Evolutionary conservation across 352 stramenopile genomes (phyloP), one percentile per base, ranked within the genome.

Genomic region (Globisporangium megalacanthum): DNA sequence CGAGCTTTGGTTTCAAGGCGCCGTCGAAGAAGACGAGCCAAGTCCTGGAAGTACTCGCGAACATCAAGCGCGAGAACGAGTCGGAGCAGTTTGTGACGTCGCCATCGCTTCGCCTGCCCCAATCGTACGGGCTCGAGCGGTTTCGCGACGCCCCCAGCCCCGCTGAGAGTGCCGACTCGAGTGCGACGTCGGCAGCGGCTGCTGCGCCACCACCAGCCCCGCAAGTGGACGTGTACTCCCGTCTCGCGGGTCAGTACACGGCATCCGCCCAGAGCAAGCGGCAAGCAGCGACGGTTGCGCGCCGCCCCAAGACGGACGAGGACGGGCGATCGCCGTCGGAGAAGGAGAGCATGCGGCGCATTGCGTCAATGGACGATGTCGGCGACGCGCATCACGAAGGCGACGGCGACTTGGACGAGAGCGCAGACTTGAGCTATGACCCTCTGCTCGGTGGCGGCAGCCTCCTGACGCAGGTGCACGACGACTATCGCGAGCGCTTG

Each of bases 31-130:
- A 86, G 39, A 75, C 73, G 49, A 88, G 77, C 42, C 76, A 77
- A 17, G 79, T 93, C 11, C 68, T 93, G 61, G 83, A 93, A 50
- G 83, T 94, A 48, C 72, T 94, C 14, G 81, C 78, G 33, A 91
- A 86, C 49, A 89, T 94, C 69, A 92, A 92, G 64, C 68, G 72
- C 11, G 81, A 92, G 57, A 90, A 91, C 41, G 81, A 90, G 54
- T 76, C 73, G 15, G 73, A 79, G 41, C 69, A 86, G 47, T 72
- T 80, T 19, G 62, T 76, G 20, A 72, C 56, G 25, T 68, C 66
- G 48, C 80, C 71, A 49, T 61, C 64, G 19, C 68, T 77, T 45
- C 69, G 77, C n/a, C 77, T 71, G 60, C 65, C 69, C 17, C 64
- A 75, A 69, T 67, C 73, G 22, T 73, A 80, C 60, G 62, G 79